A percentile compares a stretch with the other conserved stretches of the same genome.
Conservation (phyloP, 805 yeast genomes). For the Tetrapisispora namnaoensis region DNA sequence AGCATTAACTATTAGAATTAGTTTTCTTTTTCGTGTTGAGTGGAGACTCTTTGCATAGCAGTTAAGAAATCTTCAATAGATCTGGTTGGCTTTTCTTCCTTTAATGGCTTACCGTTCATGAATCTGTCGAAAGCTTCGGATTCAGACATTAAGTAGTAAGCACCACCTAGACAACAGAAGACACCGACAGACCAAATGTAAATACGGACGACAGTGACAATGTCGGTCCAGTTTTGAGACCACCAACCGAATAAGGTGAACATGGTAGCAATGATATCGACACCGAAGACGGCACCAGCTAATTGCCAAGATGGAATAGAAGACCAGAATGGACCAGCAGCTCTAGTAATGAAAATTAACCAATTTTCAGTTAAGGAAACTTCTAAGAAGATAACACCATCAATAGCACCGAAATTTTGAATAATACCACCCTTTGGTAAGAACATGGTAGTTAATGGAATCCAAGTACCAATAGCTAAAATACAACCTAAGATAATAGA, state of each 20-base stretch:
- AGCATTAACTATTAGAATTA: constrained; percentile 25
- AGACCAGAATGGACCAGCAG: constrained; percentile 98
- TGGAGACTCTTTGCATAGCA: constrained; percentile 82
- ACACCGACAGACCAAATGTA: constrained; percentile 95
- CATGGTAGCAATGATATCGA: constrained; percentile 85
- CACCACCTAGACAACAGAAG: constrained; percentile 94
- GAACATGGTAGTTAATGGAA: constrained; percentile 90
- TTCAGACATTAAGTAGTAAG: constrained; percentile 84
- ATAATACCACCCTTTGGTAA: constrained; percentile 85
- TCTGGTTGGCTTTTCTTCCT: constrained; percentile 50
- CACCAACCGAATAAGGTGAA: constrained; percentile 95
- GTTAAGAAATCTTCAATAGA: constrained; percentile 74
- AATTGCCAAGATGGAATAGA: constrained; percentile 94
- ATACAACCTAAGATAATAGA: constrained; percentile 76
- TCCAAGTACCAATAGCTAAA: constrained; percentile 90
- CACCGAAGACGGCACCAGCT: constrained; percentile 84
- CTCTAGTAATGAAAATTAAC: constrained; percentile 94
- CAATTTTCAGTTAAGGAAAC: constrained; percentile 93
- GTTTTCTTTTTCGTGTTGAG: constrained; percentile 78
- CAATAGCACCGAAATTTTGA: constrained; percentile 91
- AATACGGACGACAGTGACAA: constrained; percentile 87
- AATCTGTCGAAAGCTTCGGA: constrained; percentile 71
- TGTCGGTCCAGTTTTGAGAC: constrained; percentile 95
- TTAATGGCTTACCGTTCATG: constrained; percentile 70
- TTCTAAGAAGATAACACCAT: constrained; percentile 89